Evolutionary conservation across 1,139 yeast species (phyloP), one percentile per base, ranked within the genome.

Genomic region (Pichia sp.): DNA sequence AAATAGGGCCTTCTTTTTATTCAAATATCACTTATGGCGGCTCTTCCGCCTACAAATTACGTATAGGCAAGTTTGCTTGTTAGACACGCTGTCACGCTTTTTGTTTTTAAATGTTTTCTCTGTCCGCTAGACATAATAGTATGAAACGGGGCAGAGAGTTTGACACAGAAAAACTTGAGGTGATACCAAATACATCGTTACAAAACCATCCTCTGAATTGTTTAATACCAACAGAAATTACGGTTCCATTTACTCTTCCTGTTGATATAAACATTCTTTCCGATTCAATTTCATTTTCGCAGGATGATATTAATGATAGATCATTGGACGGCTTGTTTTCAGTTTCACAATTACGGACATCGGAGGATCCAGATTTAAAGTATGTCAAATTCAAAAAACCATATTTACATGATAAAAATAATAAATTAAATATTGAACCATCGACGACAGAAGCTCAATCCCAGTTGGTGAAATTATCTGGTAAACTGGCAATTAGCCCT

Each of bases 151-250:
- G 10, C 11, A 37, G 39, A 34, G 44, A 45, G 4, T 4, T 23
- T 5, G 6, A 6, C 7, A n/a, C 25, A 25, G 22, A 34, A 22
- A 23, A 24, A 10, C 33, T 9, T 22, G 27, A 24, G 6, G 25
- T 16, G 3, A n/a, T 16, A 11, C 41, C 40, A 3, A 31, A 36
- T 10, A 35, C 46, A 4, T 37, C 48, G 5, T 29, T 52, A 31
- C 40, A 47, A 7, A 35, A 24, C 23, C 64, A 64, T 27, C 70
- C 71, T 0, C 43, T 68, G 42, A 56, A 60, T 25, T 65, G 57
- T 37, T 49, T 68, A 9, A 53, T 66, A 3, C 73, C 73, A 3
- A 60, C 59, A 2, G 70, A 67, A 41, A 59, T 57, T 35, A 46
- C 55, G 10, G 47, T 54, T 3, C 54, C 61, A 5, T 49, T 59